Evolutionary conservation across 257 asterid genomes (phyloP), one percentile per base, ranked within the genome.

Genomic region (Lycium barbarum): DNA sequence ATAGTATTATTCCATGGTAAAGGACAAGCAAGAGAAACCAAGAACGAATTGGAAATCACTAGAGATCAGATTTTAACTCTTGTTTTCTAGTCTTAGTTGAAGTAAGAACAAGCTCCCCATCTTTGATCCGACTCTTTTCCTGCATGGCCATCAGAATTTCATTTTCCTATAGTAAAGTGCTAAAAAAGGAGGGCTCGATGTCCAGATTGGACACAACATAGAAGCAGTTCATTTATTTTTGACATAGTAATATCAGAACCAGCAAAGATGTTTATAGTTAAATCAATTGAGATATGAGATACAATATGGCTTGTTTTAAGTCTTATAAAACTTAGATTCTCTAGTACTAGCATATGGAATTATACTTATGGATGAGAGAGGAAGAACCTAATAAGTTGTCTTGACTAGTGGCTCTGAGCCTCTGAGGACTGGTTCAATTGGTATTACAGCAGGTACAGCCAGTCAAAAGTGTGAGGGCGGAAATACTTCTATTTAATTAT

Each of bases 51-150:
- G 1, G 53, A 26, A 40, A 49, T 67, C 45, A 83, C 20, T 9
- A 68, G 81, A 35, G 68, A 43, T 57, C 81, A 36, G 81, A 43
- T 83, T 49, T 12, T 83, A 68, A 83, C 85, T 54, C 85, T 58
- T 83, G 85, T 83, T 68, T 83, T 68, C 85, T 67, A 68, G 85
- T 83, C 81, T 68, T 83, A 18, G 85, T 66, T 68, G 85, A 83
- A 26, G 85, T 68, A 17, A 83, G 80, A 68, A 66, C 81, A 18
- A 83, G 85, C 85, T 83, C 79, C 57, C 85, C 85, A 68, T 83
- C 85, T n/a, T 68, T 83, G 65, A 83, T 83, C 68, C 81, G 76
- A n/a, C 51, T 47, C 5, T 68, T 68, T 83, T 83, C 85, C 85
- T 83, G 85, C 67, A 83, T 47, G 63, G 51, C 70, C 85, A 68